Evolutionary conservation across 2,329 filamentous ascomycete species (phyloP).

Genomic region (Podosphaera xanthii): DNA sequence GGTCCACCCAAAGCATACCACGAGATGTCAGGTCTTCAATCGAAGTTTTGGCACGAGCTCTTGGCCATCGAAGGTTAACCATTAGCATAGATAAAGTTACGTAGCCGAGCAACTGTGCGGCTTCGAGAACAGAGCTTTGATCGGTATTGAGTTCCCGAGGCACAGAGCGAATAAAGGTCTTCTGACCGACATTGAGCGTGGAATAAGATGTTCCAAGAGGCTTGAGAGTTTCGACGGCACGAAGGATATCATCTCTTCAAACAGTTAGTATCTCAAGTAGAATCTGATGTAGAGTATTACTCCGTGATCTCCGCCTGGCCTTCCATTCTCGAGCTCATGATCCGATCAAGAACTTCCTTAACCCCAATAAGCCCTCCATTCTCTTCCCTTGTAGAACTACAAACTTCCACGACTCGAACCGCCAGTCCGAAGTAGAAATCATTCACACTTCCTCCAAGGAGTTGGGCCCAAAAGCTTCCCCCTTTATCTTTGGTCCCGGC

Average conservation of each 20-base stretch:
- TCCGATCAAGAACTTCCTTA: constrained; percentile 52
- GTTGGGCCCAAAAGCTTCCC: constrained; percentile 73
- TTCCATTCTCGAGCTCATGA: constrained; percentile 50
- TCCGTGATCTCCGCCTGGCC: constrained; percentile 61
- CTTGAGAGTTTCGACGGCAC: constrained; percentile 67
- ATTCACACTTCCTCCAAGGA: constrained; percentile 76
- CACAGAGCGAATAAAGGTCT: constrained; percentile 73
- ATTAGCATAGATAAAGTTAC: constrained; percentile 77
- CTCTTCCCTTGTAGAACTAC: constrained; percentile 61
- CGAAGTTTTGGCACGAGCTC: constrained; percentile 65
- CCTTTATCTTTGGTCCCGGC: constrained; percentile 24
- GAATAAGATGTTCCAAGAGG: constrained; percentile 77
- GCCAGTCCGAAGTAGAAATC: constrained; percentile 98
- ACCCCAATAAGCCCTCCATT: constrained; percentile 85
- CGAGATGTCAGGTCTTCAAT: constrained; percentile 76
- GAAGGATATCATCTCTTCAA: constrained; percentile 59
- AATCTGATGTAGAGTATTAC: constrained; percentile 20
- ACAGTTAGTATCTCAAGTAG: constrained; percentile 3
- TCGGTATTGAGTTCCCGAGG: constrained; percentile 91
- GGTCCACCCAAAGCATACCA: constrained; percentile 85
- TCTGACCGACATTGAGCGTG: constrained; percentile 61
- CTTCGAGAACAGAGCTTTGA: constrained; percentile 79
- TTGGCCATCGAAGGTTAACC: constrained; percentile 67
- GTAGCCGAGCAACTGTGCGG: constrained; percentile 70
- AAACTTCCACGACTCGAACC: constrained; percentile 86